A percentile compares a stretch with the other conserved stretches of the same genome.
Evolutionary conservation across 306 rosid genomes (phyloP).

Genomic region (Rosa multiflora): DNA sequence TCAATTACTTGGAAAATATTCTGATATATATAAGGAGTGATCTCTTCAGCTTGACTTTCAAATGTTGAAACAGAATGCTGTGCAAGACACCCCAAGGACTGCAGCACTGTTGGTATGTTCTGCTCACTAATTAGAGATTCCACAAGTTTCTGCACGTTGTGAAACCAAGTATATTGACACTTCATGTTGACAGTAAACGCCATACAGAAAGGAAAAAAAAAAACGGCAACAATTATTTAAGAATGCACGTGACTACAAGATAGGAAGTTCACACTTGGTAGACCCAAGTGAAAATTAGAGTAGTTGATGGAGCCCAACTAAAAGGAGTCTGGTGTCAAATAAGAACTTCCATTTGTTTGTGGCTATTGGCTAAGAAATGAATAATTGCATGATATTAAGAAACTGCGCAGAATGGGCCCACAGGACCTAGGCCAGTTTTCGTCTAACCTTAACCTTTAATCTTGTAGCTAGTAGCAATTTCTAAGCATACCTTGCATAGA

Average conservation of each 20-base stretch:
- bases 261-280: background rate
- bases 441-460: background rate
- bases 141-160: slow-evolving; percentile 53
- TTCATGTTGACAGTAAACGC: background rate
- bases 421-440: background rate
- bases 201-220: background rate
- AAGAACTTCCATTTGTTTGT: background rate
- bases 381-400: background rate
- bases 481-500: slow-evolving; percentile 60
- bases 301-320: background rate
- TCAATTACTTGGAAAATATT: slow-evolving; percentile 66
- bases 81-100: slow-evolving; percentile 84
- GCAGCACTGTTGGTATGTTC: slow-evolving; percentile 78
- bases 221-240: background rate
- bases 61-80: slow-evolving; percentile 64
- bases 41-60: slow-evolving; percentile 59
- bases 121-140: slow-evolving; percentile 48
- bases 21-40: slow-evolving; percentile 54
- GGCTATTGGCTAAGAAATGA: background rate
- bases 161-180: slow-evolving; percentile 12
- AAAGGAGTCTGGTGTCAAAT: background rate
- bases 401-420: background rate
- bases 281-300: background rate
- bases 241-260: background rate
- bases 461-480: background rate